A percentile compares a stretch with the other conserved stretches of the same genome.
Evolutionary conservation across 225 moss, liverwort and hornwort genomes (phyloP).

Genomic region (Antitrichia curtipendula): DNA sequence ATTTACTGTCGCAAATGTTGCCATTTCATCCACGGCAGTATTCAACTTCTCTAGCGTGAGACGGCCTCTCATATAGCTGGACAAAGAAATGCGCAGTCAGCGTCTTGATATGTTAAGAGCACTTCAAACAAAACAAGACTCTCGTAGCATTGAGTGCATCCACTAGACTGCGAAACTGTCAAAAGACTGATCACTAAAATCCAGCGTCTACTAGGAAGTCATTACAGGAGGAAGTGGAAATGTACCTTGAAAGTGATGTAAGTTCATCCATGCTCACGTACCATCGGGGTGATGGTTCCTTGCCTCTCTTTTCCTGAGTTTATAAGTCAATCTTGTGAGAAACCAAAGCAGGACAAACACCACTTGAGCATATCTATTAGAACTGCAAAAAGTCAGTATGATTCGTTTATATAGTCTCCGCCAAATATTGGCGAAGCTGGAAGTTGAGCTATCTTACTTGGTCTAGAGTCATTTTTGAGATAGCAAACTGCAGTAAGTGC

Average conservation of each 20-base stretch:
- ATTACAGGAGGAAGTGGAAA: background rate
- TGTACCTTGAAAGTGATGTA: slow-evolving; percentile 67
- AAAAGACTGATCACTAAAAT: background rate
- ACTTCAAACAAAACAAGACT: background rate
- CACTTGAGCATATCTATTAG: background rate
- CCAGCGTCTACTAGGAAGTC: background rate
- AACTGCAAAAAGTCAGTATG: background rate
- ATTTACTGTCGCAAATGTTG: slow-evolving; percentile 63
- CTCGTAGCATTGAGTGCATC: background rate
- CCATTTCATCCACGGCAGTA: slow-evolving; percentile 79
- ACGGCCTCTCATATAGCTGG: slow-evolving; percentile 91
- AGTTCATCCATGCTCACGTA: slow-evolving; percentile 76
- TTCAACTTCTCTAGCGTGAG: slow-evolving; percentile 86
- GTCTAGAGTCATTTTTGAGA: background rate
- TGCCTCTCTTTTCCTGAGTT: slow-evolving; percentile 65
- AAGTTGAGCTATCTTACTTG: background rate
- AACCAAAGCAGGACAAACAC: background rate
- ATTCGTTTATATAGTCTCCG: background rate
- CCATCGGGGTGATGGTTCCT: slow-evolving; percentile 61
- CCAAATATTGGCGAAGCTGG: background rate
- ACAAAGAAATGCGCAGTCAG: background rate
- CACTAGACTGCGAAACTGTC: background rate
- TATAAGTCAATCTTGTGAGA: background rate
- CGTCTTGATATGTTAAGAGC: background rate
- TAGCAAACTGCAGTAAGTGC: background rate